These are phyloP conservation scores for Arabidopsis thaliana DNA, from an alignment of 345 rosid species.

Conservation along the genomic window DNA sequence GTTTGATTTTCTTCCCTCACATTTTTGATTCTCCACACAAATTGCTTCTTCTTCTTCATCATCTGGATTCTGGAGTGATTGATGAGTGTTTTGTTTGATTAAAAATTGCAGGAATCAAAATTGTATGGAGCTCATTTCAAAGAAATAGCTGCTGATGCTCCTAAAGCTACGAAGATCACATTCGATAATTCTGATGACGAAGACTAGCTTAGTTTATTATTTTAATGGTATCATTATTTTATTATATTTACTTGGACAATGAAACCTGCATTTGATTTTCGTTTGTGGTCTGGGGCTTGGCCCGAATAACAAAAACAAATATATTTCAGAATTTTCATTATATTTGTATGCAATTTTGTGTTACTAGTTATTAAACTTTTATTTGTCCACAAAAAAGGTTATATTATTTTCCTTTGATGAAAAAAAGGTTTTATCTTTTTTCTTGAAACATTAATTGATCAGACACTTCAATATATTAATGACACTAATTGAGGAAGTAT, in stretches of 20 bases:
- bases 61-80: constrained; percentile 13
- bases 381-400: not conserved
- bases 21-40: not conserved
- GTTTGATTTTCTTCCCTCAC: constrained; percentile 39
- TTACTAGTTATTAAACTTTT: not conserved
- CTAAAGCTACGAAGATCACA: constrained; percentile 76
- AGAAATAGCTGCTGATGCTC: constrained; percentile 91
- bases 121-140: constrained; percentile 93
- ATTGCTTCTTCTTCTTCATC: constrained; percentile 4
- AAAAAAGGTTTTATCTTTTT: not conserved
- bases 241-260: not conserved
- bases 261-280: not conserved
- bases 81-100: constrained; percentile 17
- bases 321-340: constrained; percentile 10
- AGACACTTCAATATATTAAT: not conserved
- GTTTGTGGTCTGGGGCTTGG: constrained; percentile 7
- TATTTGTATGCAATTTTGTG: constrained; percentile 11
- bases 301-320: constrained; percentile 29
- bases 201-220: constrained; percentile 39
- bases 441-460: not conserved
- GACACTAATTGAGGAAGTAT: too few relatives aligned
- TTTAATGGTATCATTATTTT: not conserved
- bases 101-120: constrained; percentile 74
- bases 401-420: not conserved
- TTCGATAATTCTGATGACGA: constrained; percentile 81